Evolutionary conservation across 169 alveolate species (phyloP).

Genomic region (Eimeria falciformis): DNA sequence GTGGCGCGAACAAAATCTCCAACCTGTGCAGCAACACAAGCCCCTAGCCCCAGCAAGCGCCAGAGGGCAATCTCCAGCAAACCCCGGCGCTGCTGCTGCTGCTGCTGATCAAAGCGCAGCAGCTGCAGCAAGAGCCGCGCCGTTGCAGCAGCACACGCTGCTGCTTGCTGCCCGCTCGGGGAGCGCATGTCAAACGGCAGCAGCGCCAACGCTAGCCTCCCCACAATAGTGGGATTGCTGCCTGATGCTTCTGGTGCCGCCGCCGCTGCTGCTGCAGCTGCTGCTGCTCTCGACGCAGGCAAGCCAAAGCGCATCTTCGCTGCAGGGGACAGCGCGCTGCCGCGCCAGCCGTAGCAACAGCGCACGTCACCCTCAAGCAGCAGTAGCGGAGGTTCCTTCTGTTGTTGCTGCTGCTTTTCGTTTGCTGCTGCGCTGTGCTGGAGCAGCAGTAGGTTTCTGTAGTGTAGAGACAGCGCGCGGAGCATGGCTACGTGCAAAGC

Average conservation of each 20-base stretch:
- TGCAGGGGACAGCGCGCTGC: background rate
- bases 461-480: constrained; percentile 7
- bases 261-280: constrained; percentile 10
- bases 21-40: background rate
- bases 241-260: background rate
- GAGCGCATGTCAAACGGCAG: background rate
- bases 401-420: background rate
- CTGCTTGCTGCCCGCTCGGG: background rate
- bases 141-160: background rate
- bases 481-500: background rate
- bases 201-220: background rate
- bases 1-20: background rate
- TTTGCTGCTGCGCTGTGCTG: background rate
- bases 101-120: constrained; percentile 11
- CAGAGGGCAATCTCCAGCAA: background rate
- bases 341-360: constrained; percentile 4
- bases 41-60: background rate
- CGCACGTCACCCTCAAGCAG: background rate
- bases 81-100: background rate
- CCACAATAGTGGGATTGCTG: background rate
- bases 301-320: background rate
- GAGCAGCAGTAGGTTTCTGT: background rate
- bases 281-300: background rate
- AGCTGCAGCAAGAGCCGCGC: constrained; percentile 4
- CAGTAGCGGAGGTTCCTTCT: background rate